Evolutionary conservation across 148 eudicot species (phyloP).

Genomic region (Rhododendron griersonianum): DNA sequence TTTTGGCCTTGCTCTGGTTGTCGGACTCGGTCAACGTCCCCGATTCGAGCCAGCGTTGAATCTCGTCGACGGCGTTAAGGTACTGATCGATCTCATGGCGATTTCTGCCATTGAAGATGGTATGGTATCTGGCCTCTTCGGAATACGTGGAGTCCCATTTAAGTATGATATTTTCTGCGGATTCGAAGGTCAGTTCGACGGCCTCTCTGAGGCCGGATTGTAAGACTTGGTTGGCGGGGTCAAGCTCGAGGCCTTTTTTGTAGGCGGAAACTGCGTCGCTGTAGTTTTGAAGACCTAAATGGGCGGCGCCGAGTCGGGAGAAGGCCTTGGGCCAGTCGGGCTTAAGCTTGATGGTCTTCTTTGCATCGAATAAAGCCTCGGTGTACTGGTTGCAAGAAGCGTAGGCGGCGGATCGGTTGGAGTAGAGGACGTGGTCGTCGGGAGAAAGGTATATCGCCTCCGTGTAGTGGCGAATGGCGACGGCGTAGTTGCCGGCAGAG

Average conservation of each 20-base stretch:
- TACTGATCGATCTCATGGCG: background rate
- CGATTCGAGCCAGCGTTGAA: background rate
- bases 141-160: slow-evolving; percentile 57
- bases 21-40: background rate
- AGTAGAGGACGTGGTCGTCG: slow-evolving; percentile 80
- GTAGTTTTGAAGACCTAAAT: slow-evolving; percentile 43
- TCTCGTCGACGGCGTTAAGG: background rate
- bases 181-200: slow-evolving; percentile 9
- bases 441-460: slow-evolving; percentile 71
- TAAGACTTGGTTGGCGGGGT: slow-evolving; percentile 63
- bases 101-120: background rate
- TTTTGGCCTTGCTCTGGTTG: background rate
- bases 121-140: slow-evolving; percentile 44
- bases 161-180: slow-evolving; percentile 62
- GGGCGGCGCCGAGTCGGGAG: slow-evolving; percentile 76
- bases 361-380: slow-evolving; percentile 71
- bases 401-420: slow-evolving; percentile 84
- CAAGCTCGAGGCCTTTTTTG: slow-evolving; percentile 74
- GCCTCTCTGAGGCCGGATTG: slow-evolving; percentile 55
- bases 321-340: slow-evolving; percentile 85
- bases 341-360: slow-evolving; percentile 68
- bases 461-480: slow-evolving; percentile 74
- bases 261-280: slow-evolving; percentile 58
- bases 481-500: slow-evolving; percentile 62
- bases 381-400: slow-evolving; percentile 60